These are phyloP conservation scores for Fusarium annulatum DNA, from an alignment of 2,329 filamentous ascomycete genomes.

Conservation along the genomic window DNA sequence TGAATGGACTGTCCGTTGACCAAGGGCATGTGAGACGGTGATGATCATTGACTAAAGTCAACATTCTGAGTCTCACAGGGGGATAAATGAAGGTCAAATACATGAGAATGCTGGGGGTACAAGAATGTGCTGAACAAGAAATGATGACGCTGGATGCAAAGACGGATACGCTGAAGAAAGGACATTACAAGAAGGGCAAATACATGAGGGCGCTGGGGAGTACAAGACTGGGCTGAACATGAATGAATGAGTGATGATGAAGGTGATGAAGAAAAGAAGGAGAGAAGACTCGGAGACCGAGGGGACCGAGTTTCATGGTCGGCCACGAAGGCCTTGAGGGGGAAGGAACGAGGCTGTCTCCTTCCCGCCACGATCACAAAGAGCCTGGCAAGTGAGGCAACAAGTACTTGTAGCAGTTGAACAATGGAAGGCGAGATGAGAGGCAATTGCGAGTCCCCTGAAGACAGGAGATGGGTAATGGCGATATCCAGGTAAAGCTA, in stretches of 20 bases:
- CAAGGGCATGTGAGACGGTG: neutral
- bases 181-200: neutral
- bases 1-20: neutral
- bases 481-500: neutral
- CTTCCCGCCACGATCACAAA: neutral
- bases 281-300: neutral
- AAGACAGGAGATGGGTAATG: too few species aligned
- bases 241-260: neutral
- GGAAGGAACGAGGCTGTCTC: conserved; percentile 2
- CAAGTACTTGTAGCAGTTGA: too few species aligned
- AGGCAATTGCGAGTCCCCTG: neutral
- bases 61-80: conserved; percentile 13
- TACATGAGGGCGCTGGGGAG: neutral
- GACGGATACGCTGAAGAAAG: neutral
- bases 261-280: conserved; percentile 6
- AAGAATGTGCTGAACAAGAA: neutral
- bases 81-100: conserved; percentile 1
- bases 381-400: neutral
- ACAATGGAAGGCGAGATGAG: neutral
- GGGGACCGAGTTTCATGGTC: neutral
- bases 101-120: neutral
- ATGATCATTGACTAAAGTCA: conserved; percentile 20
- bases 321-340: neutral
- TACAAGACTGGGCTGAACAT: conserved; percentile 4
- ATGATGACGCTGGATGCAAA: neutral